These are phyloP conservation scores for Calocybe cyanea DNA, from an alignment of 768 basidiomycete genomes.

Conservation along the genomic window DNA sequence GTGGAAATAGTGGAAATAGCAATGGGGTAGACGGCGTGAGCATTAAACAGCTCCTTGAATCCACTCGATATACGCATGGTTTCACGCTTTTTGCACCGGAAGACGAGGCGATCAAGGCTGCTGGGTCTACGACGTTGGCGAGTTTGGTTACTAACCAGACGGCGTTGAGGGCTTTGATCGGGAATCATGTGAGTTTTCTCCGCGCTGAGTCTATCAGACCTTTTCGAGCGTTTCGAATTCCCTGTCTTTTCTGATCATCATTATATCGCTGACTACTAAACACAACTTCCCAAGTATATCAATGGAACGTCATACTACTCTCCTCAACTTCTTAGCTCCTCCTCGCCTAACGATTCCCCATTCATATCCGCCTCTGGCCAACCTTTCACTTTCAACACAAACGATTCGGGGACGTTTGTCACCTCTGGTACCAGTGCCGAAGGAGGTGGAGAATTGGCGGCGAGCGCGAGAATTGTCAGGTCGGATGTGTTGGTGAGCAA, in stretches of 20 bases:
- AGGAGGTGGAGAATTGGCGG: not conserved
- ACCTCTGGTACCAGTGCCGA: no score
- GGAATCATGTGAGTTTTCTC: conserved; percentile 57
- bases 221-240: not conserved
- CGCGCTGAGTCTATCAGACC: no score
- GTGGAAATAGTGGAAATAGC: conserved; percentile 20
- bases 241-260: no score
- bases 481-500: conserved; percentile 60
- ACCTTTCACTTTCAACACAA: conserved; percentile 44
- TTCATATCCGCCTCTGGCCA: conserved; percentile 56
- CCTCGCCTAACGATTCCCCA: conserved; percentile 28
- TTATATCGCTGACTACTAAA: no score
- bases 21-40: conserved; percentile 36
- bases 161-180: conserved; percentile 39
- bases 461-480: conserved; percentile 49
- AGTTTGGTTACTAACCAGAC: conserved; percentile 40
- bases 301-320: conserved; percentile 71
- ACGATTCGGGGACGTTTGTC: conserved; percentile 57
- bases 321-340: conserved; percentile 30
- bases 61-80: conserved; percentile 40
- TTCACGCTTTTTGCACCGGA: conserved; percentile 69
- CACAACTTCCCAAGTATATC: conserved; percentile 44
- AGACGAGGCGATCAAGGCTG: conserved; percentile 42
- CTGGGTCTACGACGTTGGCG: conserved; percentile 25
- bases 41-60: conserved; percentile 29